These are phyloP conservation scores for Xanthoparmelia taractica DNA, from an alignment of 495 filamentous ascomycete genomes.

Conservation along the genomic window DNA sequence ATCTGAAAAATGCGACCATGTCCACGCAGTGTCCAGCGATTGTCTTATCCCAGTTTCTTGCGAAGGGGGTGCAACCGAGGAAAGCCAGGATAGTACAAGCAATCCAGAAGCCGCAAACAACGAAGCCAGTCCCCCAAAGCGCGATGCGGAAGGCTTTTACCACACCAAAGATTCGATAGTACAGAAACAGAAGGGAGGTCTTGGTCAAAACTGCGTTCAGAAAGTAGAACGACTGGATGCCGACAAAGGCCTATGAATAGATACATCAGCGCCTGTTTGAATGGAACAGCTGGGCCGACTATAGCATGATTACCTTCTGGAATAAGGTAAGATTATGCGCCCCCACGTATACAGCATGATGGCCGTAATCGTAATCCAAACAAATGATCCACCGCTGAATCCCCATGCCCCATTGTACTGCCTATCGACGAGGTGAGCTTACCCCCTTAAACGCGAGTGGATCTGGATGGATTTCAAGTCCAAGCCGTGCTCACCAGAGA, in stretches of 20 bases:
- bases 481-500: not conserved
- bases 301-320: not conserved
- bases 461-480: not conserved
- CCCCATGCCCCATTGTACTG: conserved; percentile 6
- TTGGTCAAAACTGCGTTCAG: not conserved
- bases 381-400: not conserved
- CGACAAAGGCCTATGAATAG: not conserved
- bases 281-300: not conserved
- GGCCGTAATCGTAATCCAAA: conserved; percentile 1
- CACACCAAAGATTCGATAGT: not conserved
- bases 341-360: conserved; percentile 8
- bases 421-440: not conserved
- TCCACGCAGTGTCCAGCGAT: not conserved
- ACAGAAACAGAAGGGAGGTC: not conserved
- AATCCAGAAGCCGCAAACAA: not conserved
- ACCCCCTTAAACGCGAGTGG: not conserved
- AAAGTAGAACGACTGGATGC: not conserved
- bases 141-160: not conserved
- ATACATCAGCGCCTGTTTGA: not conserved
- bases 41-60: not conserved
- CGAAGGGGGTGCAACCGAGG: not conserved
- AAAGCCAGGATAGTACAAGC: not conserved
- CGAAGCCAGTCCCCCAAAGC: not conserved
- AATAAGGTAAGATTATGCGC: conserved; percentile 12
- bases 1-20: not conserved